Base-by-base conservation (phyloP, 164 flowering plant genomes). In the Dillenia turbinata region DNA sequence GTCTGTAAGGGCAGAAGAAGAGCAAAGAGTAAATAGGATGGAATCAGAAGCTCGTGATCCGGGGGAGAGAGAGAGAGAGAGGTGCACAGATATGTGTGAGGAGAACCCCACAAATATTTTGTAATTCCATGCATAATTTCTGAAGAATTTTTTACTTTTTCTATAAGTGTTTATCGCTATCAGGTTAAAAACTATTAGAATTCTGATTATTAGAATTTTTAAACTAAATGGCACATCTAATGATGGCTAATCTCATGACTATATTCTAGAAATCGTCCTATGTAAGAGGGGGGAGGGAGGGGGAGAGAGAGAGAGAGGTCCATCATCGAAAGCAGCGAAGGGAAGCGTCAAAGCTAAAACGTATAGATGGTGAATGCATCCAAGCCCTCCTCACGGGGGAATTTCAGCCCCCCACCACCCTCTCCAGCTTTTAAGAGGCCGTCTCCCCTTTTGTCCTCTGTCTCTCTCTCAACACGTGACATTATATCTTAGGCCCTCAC, bases 301-400 rank as follows among this genome's bases (percentile, higher is more conserved):
- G 55, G 44, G 57, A 26, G 58, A 1, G 14, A 45, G 54, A 44
- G 43, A 12, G 14, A 50, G 49, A 54, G 49, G 45, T 50, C 49
- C 26, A 57, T 64, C 76, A 83, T 81, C 84, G 89, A 84, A 78
- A 82, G 74, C 62, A 59, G 88, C 33, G 80, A 78, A 66, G 65
- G 44, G 51, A 44, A 50, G n/a, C 48, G 19, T 40, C 40, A 52
- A 69, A 47, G 59, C 47, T 68, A 69, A 61, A 72, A 66, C 63
- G 66, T 68, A 65, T 64, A 63, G 54, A 57, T 50, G 46, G 58
- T 52, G 78, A 71, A 80, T 78, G 77, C 70, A 58, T 83, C 84
- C 87, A 83, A 83, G 78, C 57, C 56, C 73, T 75, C 75, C 81
- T 83, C 87, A 87, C 93, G 93, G 90, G 89, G 74, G 65, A 46